Evolutionary conservation across 306 rosid species (phyloP), one percentile per base, ranked within the genome.

Genomic region (Gillenia trifoliata): DNA sequence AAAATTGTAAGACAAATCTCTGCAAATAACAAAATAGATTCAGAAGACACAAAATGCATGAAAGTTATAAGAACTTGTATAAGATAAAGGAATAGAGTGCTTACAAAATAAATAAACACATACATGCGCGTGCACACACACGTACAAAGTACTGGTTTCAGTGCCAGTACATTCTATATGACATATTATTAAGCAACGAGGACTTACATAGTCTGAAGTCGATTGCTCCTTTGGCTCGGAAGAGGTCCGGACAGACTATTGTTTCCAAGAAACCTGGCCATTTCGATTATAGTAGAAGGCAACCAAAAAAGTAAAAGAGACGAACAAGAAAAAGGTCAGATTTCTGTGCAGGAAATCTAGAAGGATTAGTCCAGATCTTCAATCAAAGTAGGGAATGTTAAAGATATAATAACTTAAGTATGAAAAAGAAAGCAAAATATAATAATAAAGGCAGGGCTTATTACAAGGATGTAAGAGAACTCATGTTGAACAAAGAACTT

Each of bases 211-310:
- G 13, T 52, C 9, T 56, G 34, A 57, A 81, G 71, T 57, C 0
- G 11, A 13, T 31, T 23, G 10, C 40, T 76, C 80, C 74, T 76
- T 65, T 43, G 50, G 73, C 41, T 38, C 15, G 81, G 80, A 71
- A 76, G 80, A 3, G 16, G 50, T 65, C 84, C 84, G 59, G 78
- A 70, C 9, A 81, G 59, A 66, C 78, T 76, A 34, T 76, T 81
- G 78, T 76, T 81, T 47, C 84, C 84, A 76, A 81, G 84, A 76
- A 76, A 81, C 63, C 84, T 81, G 68, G 43, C 15, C 43, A 71
- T 41, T 65, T 22, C 30, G 31, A 23, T n/a, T 4, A 6, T n/a
- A 23, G 40, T 19, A 52, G 33, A 65, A 43, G 43, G 54, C 12
- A 25, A 2, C 81, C 36, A 70, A 6, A 11, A 20, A 38, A 25